phyloP scores from a whole-genome alignment of 2,329 filamentous ascomycete species.

The Metarhizium brunneum region DNA sequence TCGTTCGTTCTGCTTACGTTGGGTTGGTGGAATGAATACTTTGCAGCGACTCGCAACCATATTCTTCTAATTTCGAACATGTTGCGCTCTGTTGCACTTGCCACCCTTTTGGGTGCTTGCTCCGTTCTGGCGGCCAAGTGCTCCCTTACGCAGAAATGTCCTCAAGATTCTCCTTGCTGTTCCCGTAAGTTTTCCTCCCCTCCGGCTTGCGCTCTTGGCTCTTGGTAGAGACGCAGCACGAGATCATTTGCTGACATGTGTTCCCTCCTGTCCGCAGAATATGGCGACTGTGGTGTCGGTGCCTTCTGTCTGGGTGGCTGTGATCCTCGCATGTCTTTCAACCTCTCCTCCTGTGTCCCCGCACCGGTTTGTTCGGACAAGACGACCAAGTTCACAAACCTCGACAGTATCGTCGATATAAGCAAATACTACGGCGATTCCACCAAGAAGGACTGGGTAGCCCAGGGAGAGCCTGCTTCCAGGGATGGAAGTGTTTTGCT shows the following conservation, averaged over 20 bases:
- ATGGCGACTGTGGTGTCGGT: slow-evolving; percentile 85
- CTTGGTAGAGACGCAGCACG: not conserved
- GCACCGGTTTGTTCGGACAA: slow-evolving; percentile 71
- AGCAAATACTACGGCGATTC: slow-evolving; percentile 81
- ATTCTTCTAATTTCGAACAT: slow-evolving; percentile 13
- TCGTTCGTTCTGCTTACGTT: not conserved
- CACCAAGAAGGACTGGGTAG: slow-evolving; percentile 75
- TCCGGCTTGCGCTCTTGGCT: not conserved
- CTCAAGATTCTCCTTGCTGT: slow-evolving; percentile 64
- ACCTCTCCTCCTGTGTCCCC: slow-evolving; percentile 76
- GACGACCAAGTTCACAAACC: slow-evolving; percentile 62
- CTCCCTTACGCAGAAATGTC: slow-evolving; percentile 51
- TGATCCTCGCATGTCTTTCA: slow-evolving; percentile 76
- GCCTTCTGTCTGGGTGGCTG: slow-evolving; percentile 95
- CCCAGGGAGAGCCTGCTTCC: slow-evolving; percentile 63
- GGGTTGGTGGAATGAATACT: not conserved
- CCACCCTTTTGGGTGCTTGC: slow-evolving; percentile 22
- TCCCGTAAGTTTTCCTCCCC: slow-evolving; percentile 51
- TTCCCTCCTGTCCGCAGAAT: slow-evolving; percentile 47
- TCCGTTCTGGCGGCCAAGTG: slow-evolving; percentile 30
- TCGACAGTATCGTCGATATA: slow-evolving; percentile 61
- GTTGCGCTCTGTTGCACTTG: slow-evolving; percentile 21
- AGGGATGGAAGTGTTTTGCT: slow-evolving; percentile 66
- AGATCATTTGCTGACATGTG: slow-evolving; percentile 9
- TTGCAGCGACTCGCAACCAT: not conserved